Evolutionary conservation across 2,329 filamentous ascomycete genomes (phyloP), one percentile per base, ranked within the genome.

Genomic region (Penicillium sp.): DNA sequence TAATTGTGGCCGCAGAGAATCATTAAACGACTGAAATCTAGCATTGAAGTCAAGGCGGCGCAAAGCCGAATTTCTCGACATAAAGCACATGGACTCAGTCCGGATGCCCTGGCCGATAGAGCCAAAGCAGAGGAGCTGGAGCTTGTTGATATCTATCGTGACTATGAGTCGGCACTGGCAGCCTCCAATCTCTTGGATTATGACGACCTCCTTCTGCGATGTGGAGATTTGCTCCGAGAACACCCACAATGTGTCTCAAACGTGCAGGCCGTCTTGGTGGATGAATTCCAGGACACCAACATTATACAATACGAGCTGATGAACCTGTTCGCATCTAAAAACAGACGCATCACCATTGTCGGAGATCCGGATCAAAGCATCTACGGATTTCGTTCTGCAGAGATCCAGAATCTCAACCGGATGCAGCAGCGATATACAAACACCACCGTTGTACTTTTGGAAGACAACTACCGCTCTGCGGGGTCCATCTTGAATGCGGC

Each of bases 221-320:
- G 92, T 62, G 88, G 89, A 9, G 86, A 95, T 56, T 81, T 99
- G 11, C 81, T 99, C 19, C 82, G 81, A 56, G 78, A 80, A 19
- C 83, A 89, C 62, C 90, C 92, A 0, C 79, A 84, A 14, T 97
- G 92, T 66, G 92, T 97, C 3, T 87, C 87, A 14, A 97, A 96
- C 64, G 86, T 99, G 17, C 87, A 97, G 72, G 85, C 90, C 0
- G 91, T 97, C 7, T 80, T 99, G 43, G 95, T 99, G 59, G 93
- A 99, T 70, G 93, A 99, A 69, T 99, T 97, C 61, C 93, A 99
- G 74, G 93, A 99, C 74, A 97, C 93, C 8, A 99, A 97, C 69
- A 84, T 90, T 19, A 87, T 97, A 5, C 93, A 99, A 72, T 97
- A 96, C 67, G 91, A 97, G 64, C 78, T 99, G 40, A 97, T 97